Conservation (phyloP, 805 yeast genomes). For the Metschnikowia similis region DNA sequence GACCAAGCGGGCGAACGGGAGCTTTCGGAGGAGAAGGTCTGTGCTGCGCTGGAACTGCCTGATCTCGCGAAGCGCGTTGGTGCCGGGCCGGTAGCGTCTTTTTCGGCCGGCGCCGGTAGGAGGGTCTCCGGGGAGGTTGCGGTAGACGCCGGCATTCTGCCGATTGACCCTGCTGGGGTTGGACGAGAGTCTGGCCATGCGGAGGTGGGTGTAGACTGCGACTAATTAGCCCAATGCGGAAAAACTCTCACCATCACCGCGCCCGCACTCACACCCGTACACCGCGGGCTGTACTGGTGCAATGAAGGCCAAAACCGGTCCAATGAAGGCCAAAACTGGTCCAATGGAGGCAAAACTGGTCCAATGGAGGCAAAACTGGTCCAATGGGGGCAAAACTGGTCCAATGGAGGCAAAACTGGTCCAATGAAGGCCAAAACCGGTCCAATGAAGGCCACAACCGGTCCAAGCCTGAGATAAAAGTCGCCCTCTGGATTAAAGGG, state of each 20-base stretch:
- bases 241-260: too few species aligned
- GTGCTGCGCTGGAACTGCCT: constrained; percentile 64
- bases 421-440: too few species aligned
- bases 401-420: too few species aligned
- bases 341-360: too few species aligned
- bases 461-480: too few species aligned
- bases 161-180: constrained; percentile 5
- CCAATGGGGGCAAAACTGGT: too few species aligned
- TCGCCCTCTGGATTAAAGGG: too few species aligned
- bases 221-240: not conserved
- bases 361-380: too few species aligned
- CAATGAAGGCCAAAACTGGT: too few species aligned
- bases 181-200: constrained; percentile 15
- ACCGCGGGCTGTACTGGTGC: too few species aligned
- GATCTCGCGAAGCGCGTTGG: constrained; percentile 63
- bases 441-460: too few species aligned
- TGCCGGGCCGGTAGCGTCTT: constrained; percentile 57
- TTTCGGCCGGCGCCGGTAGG: constrained; percentile 22
- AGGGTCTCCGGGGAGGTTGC: constrained; percentile 57
- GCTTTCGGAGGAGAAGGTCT: constrained; percentile 61
- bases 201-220: not conserved
- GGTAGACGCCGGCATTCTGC: constrained; percentile 33
- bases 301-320: too few species aligned
- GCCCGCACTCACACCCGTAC: not conserved
- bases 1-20: constrained; percentile 75